These are phyloP conservation scores for Parachaetomium inaequale DNA, from an alignment of 495 filamentous ascomycete species.

Conservation along the genomic window DNA sequence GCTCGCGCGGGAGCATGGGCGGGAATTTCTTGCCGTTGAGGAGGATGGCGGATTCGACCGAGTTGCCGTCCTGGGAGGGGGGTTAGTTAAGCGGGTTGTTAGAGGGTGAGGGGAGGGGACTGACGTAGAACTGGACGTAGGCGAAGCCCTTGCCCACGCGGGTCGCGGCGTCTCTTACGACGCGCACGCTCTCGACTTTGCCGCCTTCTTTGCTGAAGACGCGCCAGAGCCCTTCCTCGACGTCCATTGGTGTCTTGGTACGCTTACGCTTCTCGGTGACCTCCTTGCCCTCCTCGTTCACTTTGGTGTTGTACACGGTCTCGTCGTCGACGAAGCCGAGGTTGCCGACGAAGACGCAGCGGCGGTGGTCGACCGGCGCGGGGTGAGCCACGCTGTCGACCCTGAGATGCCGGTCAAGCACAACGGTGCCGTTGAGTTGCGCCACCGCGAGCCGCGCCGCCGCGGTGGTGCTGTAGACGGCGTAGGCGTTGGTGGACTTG, in stretches of 20 bases:
- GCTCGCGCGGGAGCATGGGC: constrained; percentile 79
- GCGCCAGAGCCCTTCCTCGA: constrained; percentile 94
- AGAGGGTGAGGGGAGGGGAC: constrained; percentile 9
- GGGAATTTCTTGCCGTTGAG: constrained; percentile 88
- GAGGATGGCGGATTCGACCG: constrained; percentile 82
- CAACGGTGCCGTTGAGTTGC: constrained; percentile 74
- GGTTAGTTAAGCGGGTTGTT: constrained; percentile 5
- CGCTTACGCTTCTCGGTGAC: constrained; percentile 60
- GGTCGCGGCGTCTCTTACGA: constrained; percentile 85
- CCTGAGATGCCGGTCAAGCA: constrained; percentile 84
- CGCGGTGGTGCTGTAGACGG: constrained; percentile 68
- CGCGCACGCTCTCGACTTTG: constrained; percentile 85
- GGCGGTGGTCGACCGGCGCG: constrained; percentile 69
- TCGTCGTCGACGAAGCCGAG: constrained; percentile 92
- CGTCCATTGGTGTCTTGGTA: constrained; percentile 68
- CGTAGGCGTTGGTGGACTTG: constrained; percentile 92
- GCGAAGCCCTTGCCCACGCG: constrained; percentile 96
- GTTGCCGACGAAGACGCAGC: constrained; percentile 96
- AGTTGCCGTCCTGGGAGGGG: constrained; percentile 62
- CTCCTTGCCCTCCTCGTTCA: constrained; percentile 47
- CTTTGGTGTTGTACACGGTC: constrained; percentile 55
- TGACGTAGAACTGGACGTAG: constrained; percentile 87
- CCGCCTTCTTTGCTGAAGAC: constrained; percentile 72
- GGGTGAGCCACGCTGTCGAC: constrained; percentile 91
- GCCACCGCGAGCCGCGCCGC: constrained; percentile 73